Conservation (phyloP, 306 rosid genomes). For the barrel medic (Medicago truncatula) region DNA sequence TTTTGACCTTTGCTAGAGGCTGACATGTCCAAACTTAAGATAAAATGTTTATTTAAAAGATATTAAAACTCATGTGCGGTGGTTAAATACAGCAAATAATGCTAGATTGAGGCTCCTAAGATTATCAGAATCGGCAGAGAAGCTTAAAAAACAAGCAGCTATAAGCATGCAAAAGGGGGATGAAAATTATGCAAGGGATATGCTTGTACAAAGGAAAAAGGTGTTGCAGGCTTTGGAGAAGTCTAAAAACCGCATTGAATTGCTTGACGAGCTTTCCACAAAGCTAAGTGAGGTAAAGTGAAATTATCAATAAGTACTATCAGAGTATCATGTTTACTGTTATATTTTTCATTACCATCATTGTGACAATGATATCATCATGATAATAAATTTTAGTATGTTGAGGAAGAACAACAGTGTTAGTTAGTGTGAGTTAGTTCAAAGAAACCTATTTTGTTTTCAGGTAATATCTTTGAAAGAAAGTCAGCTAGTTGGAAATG, state of each 20-base stretch:
- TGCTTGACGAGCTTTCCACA: constrained; percentile 76
- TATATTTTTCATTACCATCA: background rate
- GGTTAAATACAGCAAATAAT: constrained; percentile 67
- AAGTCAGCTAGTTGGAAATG: constrained; percentile 76
- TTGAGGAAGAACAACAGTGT: too few species aligned
- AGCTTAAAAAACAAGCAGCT: constrained; percentile 83
- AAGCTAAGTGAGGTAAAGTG: constrained; percentile 76
- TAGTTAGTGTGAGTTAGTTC: too few species aligned
- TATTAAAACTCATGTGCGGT: constrained; percentile 35
- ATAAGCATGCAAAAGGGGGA: constrained; percentile 67
- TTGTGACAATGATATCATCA: too few species aligned
- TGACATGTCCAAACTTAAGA: background rate
- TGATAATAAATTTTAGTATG: too few species aligned
- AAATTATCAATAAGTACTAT: constrained; percentile 13
- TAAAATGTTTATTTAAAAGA: background rate
- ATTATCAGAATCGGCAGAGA: constrained; percentile 95
- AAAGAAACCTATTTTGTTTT: constrained; percentile 40
- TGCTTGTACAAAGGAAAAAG: constrained; percentile 87
- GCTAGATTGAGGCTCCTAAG: constrained; percentile 85
- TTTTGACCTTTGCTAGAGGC: constrained; percentile 18
- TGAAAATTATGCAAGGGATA: constrained; percentile 80
- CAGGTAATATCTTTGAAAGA: constrained; percentile 89
- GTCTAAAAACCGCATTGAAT: constrained; percentile 75
- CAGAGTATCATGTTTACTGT: background rate
- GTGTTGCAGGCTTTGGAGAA: constrained; percentile 87